Percentiles rank a stretch among this genome's conserved stretches.
Evolutionary conservation across 2,329 filamentous ascomycete genomes (phyloP).

Genomic region (Pseudocercospora pini-densiflorae): DNA sequence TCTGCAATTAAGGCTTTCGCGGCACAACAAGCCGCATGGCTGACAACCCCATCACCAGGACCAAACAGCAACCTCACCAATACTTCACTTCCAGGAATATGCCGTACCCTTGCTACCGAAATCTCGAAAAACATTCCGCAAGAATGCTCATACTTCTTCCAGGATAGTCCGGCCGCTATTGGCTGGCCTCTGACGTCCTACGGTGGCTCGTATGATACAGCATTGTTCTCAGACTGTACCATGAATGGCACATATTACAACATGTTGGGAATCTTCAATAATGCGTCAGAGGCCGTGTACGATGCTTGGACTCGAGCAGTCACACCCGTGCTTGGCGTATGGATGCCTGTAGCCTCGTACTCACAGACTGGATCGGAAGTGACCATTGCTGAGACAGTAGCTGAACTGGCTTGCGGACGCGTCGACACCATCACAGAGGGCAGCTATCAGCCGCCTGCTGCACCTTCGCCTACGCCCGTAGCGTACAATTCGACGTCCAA

Average conservation of each 20-base stretch:
- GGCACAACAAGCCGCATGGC: constrained; percentile 17
- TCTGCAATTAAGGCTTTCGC: constrained; percentile 5
- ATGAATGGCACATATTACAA: constrained; percentile 15
- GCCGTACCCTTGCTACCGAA: constrained; percentile 8
- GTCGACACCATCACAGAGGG: constrained; percentile 11
- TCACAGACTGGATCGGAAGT: neutral
- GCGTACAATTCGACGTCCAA: constrained; percentile 5
- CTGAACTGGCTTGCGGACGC: constrained; percentile 11
- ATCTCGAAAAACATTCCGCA: constrained; percentile 13
- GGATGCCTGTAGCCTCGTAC: neutral
- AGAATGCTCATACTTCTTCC: constrained; percentile 21
- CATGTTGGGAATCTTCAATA: constrained; percentile 9
- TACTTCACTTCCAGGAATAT: constrained; percentile 14
- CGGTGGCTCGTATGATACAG: constrained; percentile 13
- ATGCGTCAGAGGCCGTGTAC: constrained; percentile 11
- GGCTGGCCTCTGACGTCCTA: constrained; percentile 13
- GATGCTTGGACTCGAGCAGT: constrained; percentile 13
- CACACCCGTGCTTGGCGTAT: constrained; percentile 4
- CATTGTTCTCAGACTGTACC: constrained; percentile 6
- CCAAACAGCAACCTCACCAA: constrained; percentile 18
- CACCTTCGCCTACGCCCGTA: constrained; percentile 11
- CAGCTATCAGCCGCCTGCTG: constrained; percentile 9
- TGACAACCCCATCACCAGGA: constrained; percentile 12
- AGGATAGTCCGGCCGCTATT: neutral
- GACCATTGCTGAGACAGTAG: neutral